Evolutionary conservation across 331 rosid genomes (phyloP), one percentile per base, ranked within the genome.

Genomic region (Spiraea crenata): DNA sequence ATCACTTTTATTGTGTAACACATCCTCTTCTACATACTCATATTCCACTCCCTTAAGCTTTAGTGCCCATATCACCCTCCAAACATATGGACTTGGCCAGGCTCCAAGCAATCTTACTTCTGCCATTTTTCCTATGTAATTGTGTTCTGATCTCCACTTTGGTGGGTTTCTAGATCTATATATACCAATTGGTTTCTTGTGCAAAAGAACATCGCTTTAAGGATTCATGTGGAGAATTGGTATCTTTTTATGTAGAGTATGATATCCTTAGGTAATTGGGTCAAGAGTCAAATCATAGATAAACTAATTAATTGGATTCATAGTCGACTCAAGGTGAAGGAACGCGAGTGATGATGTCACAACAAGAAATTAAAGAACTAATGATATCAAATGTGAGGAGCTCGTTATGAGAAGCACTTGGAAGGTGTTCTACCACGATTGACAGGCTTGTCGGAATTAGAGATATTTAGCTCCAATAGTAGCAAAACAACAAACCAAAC

Each of bases 31-130:
- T 9, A 63, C 49, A 31, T 63, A 63, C 41, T 73, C 71, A 19
- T 73, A 41, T 12, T 73, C 48, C 38, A 73, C 54, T 25, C 31
- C 31, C 31, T 25, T 25, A 2, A 25, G 31, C 61, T 72, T 65
- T 14, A 73, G 64, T 25, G 71, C 71, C 77, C 71, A 64, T 11
- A 63, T 74, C 25, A 74, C 65, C 60, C 71, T 44, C 40, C 34
- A 54, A 11, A 37, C 64, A 55, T 6, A 74, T 25, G 57, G 20
- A 46, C 77, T 74, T 0, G 49, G 39, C 48, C 48, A 74, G 5
- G 7, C 1, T 45, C 75, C 74, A 0, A 69, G 7, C 50, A 74
- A 0, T 6, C 50, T 65, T 57, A 62, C 72, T 19, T 19, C 70
- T 31, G 41, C 70, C 70, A 51, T 60, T 20, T 48, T 16, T 35